Evolutionary conservation across 2,329 filamentous ascomycete species (phyloP), one percentile per base, ranked within the genome.

Genomic region (Phyllosticta citriasiana): DNA sequence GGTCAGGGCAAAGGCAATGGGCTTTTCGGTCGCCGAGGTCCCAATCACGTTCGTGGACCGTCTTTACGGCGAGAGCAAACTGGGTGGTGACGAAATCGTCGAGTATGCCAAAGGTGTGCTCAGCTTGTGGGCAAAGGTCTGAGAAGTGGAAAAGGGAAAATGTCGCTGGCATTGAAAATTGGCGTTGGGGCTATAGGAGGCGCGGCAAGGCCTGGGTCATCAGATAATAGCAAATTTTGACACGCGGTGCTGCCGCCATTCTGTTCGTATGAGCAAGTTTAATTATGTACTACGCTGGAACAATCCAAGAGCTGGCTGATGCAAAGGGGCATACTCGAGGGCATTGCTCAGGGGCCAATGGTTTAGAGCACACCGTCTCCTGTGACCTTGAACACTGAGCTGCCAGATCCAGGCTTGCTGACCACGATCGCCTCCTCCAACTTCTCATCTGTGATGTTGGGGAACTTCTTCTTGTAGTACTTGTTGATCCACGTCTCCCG

Each of bases 1-100:
- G 87, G 93, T 97, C 8, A 83, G 92, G 64, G 94, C 94, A 35
- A 97, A 97, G 84, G 89, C 88, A 16, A 92, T 97, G 89, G 93
- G 94, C 0, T 96, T 85, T 79, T 89, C 87, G 47, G 93, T 99
- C 33, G 90, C 89, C 16, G 94, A 99, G 81, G 93, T 96, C 64
- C 94, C 94, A 12, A 99, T 99, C 67, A 89, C 85, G 25, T 99
- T 99, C 74, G 94, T 97, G 51, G 95, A 99, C 75, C 85, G 94
- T 62, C 76, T 99, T 55, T 99, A 96, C 73, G 94, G 94, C 33
- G 93, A 96, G 79, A 91, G 87, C 72, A 99, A 97, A 82, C 81
- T 99, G 59, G 92, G 93, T 25, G 91, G 90, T 0, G 88, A 92
- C 71, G 94, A 99, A 82, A 97, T 99, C 77, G 89, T 95, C 61